Conservation (phyloP, 176 grass and related monocot genomes). For the Juncus effusus region DNA sequence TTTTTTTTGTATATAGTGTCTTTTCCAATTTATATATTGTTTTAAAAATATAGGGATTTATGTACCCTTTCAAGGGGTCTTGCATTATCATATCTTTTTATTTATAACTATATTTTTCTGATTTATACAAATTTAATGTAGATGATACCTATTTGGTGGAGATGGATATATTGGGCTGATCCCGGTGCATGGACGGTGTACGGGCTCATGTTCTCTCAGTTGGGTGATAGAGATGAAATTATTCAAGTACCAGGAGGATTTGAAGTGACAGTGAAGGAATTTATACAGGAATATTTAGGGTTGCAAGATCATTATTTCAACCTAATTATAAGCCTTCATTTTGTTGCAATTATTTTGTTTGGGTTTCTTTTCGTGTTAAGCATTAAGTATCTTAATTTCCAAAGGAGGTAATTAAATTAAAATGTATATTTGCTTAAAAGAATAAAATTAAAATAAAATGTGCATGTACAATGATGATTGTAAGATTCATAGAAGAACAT, state of each 20-base stretch:
- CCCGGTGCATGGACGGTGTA: conserved; percentile 46
- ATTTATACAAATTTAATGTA: conserved; percentile 12
- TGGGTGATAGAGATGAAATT: conserved; percentile 31
- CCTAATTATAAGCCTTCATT: conserved; percentile 35
- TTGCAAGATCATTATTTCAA: conserved; percentile 33
- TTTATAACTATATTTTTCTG: background rate
- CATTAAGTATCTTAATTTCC: conserved; percentile 51
- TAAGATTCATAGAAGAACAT: too few species aligned
- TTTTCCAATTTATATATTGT: too few species aligned
- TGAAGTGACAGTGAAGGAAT: conserved; percentile 32
- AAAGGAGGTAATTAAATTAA: conserved; percentile 31
- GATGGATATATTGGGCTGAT: conserved; percentile 56
- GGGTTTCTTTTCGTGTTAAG: conserved; percentile 33
- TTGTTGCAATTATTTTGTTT: conserved; percentile 31
- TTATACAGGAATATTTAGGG: conserved; percentile 35
- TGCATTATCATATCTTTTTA: conserved; percentile 7
- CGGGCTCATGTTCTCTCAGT: conserved; percentile 41
- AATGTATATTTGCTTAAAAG: too few species aligned
- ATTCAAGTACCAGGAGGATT: conserved; percentile 25
- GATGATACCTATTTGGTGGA: conserved; percentile 54
- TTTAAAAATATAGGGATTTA: too few species aligned
- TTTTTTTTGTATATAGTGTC: too few species aligned
- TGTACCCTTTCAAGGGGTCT: background rate
- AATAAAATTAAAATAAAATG: too few species aligned
- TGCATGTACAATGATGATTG: too few species aligned